phyloP scores from a whole-genome alignment of 768 basidiomycete species.

The Boletus rubroflammeus region DNA sequence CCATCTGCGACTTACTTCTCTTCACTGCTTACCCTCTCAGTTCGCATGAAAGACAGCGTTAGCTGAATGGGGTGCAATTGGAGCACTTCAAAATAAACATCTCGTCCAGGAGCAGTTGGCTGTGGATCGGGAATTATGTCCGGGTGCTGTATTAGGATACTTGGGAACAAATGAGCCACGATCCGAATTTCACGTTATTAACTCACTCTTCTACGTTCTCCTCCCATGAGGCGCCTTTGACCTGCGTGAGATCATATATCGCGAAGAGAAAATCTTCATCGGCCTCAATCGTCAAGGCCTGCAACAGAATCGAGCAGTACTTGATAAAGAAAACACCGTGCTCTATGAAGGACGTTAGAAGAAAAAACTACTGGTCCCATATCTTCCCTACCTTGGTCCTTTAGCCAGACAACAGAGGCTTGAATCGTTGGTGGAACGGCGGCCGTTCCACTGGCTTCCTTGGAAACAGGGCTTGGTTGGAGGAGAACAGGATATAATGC shows the following conservation, averaged over 20 bases:
- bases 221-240: conserved; percentile 91
- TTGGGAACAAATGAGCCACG: conserved; percentile 28
- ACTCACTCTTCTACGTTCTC: conserved; percentile 71
- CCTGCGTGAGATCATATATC: conserved; percentile 85
- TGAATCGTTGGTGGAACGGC: conserved; percentile 82
- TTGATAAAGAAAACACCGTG: conserved; percentile 98
- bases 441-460: conserved; percentile 69
- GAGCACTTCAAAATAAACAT: conserved; percentile 93
- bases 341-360: conserved; percentile 43
- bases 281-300: conserved; percentile 92
- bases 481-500: conserved; percentile 92
- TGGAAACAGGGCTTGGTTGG: conserved; percentile 86
- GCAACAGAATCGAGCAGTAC: conserved; percentile 90
- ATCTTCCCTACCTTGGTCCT: conserved; percentile 72
- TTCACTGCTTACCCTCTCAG: conserved; percentile 88
- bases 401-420: conserved; percentile 82
- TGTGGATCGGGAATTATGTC: conserved; percentile 70
- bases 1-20: conserved; percentile 67
- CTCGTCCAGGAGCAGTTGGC: conserved; percentile 61
- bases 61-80: conserved; percentile 93
- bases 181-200: not conserved
- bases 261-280: conserved; percentile 96
- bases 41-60: conserved; percentile 94
- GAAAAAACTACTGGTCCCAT: not conserved
- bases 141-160: conserved; percentile 69